A percentile compares a stretch with the other conserved stretches of the same genome.
phyloP scores from a whole-genome alignment of 257 asterid genomes.

The Gardenia jasminoides region DNA sequence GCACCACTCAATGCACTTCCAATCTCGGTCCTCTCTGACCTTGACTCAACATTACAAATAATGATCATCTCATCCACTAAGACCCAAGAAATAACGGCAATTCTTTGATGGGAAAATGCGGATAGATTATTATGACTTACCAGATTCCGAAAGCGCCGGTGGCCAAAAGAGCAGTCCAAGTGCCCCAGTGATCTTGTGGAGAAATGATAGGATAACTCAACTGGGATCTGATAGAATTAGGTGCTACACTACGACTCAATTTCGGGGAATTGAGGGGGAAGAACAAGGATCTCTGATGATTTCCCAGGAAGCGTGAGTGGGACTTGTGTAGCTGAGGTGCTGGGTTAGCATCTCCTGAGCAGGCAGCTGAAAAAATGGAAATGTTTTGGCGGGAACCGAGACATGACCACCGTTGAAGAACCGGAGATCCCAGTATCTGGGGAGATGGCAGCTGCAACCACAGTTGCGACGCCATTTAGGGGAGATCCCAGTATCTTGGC shows the following conservation, averaged over 20 bases:
- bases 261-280: slow-evolving; percentile 16
- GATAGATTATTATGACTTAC: slow-evolving; percentile 25
- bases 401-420: neutral
- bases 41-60: slow-evolving; percentile 16
- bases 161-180: slow-evolving; percentile 90
- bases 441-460: neutral
- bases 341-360: neutral
- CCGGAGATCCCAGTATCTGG: neutral
- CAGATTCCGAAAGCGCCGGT: slow-evolving; percentile 93
- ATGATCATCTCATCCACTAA: neutral
- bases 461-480: slow-evolving; percentile 16
- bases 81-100: neutral
- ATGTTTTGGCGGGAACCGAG: slow-evolving; percentile 8
- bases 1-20: slow-evolving; percentile 93
- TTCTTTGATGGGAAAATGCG: neutral
- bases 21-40: slow-evolving; percentile 88
- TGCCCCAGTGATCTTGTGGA: slow-evolving; percentile 94
- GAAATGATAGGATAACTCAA: slow-evolving; percentile 72
- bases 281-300: neutral
- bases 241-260: slow-evolving; percentile 14
- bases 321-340: neutral
- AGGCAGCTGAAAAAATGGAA: neutral
- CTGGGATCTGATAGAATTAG: slow-evolving; percentile 37
- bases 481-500: slow-evolving; percentile 1
- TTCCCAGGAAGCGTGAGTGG: neutral